Base-by-base conservation (phyloP, 1,139 yeast genomes). In the Wickerhamomyces sp. region DNA sequence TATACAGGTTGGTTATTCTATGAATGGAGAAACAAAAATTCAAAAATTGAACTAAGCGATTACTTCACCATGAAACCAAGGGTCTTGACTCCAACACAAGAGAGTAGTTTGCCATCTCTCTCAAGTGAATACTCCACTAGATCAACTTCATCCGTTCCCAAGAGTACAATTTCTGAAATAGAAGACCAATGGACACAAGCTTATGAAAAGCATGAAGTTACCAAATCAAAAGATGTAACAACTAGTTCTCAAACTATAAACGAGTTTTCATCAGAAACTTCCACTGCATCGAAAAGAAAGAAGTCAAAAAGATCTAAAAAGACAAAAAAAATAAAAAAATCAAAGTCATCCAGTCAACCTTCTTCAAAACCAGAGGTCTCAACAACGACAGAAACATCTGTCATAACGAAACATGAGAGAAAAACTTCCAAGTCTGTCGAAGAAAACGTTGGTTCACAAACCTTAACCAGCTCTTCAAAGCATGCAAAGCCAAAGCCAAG, bases 61-160 rank as follows among this genome's bases (percentile, higher is more conserved):
- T 54, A 52, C 35, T 51, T 52, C 35, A 49, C 55, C 3, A 43
- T 51, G 42, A 40, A 43, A 18, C 56, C 49, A 35, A 46, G 42
- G 34, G 41, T 44, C 30, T 17, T 26, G 29, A 32, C 37, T 25
- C 27, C 49, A 18, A 28, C 44, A 5, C 13, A 7, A 7, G 13
- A 12, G 14, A 12, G 13, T 13, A 37, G 33, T 15, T 15, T 25
- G 3, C 13, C 26, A 20, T 21, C 40, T 18, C 29, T 24, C 7
- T 8, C 21, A 7, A 10, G 21, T 15, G 16, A 13, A 6, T 10
- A 24, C 9, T 5, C 17, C 6, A 7, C 17, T 14, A 6, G 9
- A 27, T 7, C 29, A 6, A 27, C 29, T n/a, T 4, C 16, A 27
- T 25, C 27, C 13, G 14, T 25, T 25, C 24, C 24, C 10, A 12